Conservation (phyloP, 108 stramenopile genomes). For the Hondaea fermentalgiana region DNA sequence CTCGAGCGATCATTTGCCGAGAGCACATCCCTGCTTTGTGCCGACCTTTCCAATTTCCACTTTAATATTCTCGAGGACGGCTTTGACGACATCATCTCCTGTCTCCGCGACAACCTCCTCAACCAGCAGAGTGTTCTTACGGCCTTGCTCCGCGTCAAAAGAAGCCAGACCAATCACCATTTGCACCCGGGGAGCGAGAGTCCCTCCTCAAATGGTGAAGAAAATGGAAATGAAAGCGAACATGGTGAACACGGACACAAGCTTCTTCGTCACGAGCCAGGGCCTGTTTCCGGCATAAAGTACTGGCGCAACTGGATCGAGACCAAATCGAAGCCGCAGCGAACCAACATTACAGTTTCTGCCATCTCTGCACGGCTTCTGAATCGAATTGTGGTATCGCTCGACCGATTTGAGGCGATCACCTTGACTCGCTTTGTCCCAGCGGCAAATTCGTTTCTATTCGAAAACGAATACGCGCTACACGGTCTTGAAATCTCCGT, state of each 20-base stretch:
- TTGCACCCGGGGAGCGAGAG: too few relatives aligned
- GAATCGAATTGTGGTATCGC: neutral
- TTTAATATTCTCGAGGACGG: neutral
- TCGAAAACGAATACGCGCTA: neutral
- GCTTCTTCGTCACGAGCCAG: too few relatives aligned
- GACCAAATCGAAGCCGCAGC: neutral
- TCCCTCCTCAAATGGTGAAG: too few relatives aligned
- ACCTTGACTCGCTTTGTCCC: neutral
- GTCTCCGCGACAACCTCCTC: neutral
- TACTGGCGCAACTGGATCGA: neutral
- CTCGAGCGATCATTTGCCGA: neutral
- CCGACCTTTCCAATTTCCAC: neutral
- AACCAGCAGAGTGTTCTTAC: neutral
- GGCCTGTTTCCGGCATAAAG: neutral
- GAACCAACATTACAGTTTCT: neutral
- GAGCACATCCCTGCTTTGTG: neutral
- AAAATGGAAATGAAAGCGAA: too few relatives aligned
- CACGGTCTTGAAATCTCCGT: neutral
- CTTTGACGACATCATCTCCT: neutral
- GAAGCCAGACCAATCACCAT: too few relatives aligned
- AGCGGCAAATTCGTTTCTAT: neutral
- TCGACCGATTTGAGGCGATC: neutral
- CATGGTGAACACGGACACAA: too few relatives aligned
- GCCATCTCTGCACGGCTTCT: neutral
- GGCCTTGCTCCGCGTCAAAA: neutral